phyloP scores from a whole-genome alignment of 2,329 filamentous ascomycete species.

The Dactylellina cionopaga region DNA sequence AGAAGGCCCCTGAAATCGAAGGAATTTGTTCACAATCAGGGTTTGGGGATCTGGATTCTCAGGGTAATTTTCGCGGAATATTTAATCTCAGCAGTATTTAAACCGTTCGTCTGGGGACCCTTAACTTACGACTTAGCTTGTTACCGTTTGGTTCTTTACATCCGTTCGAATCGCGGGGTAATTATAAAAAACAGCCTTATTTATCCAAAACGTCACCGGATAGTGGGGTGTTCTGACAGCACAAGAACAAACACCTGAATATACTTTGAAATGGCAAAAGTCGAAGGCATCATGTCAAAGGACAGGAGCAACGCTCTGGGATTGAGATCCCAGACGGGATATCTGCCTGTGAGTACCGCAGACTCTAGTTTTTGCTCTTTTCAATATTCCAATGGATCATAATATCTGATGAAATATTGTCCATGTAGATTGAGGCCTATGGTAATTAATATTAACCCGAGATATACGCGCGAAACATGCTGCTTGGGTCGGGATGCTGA shows the following conservation, averaged over 20 bases:
- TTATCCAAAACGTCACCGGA: neutral
- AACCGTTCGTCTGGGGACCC: neutral
- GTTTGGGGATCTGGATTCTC: too few species aligned
- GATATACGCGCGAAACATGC: neutral
- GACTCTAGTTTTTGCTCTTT: neutral
- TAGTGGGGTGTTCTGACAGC: neutral
- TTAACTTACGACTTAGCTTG: neutral
- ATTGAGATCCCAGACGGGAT: slow-evolving; percentile 46
- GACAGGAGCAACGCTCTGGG: slow-evolving; percentile 44
- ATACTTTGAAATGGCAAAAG: neutral
- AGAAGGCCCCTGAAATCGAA: neutral
- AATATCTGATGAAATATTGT: neutral
- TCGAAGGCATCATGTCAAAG: slow-evolving; percentile 22
- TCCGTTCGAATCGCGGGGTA: slow-evolving; percentile 12
- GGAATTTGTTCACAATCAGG: too few species aligned
- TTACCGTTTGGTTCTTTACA: neutral
- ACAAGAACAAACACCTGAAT: neutral
- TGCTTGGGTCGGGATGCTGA: neutral
- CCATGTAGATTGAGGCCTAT: slow-evolving; percentile 49
- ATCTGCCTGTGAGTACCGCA: slow-evolving; percentile 39
- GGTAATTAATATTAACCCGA: slow-evolving; percentile 18
- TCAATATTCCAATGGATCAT: neutral
- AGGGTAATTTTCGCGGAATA: too few species aligned
- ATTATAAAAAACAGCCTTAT: too few species aligned
- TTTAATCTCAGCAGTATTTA: neutral